Percentiles rank a stretch among this genome's conserved stretches.
These are phyloP conservation scores for Microascus cirrosus DNA, from an alignment of 2,329 filamentous ascomycete genomes.

Conservation along the genomic window DNA sequence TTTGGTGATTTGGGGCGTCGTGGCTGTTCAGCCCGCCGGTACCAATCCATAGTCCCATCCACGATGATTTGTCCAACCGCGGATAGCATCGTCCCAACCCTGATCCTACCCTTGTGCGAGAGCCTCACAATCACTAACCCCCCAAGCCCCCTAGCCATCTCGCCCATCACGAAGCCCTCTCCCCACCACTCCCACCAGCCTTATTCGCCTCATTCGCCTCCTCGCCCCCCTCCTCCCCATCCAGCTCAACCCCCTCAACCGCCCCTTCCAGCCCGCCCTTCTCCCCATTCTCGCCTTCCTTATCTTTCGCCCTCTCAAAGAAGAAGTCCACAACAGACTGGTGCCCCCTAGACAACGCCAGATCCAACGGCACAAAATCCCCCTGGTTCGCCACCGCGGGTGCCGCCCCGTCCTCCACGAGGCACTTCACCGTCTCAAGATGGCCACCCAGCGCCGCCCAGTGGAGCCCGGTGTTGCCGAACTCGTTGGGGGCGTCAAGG, in stretches of 20 bases:
- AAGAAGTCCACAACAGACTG: conserved; percentile 53
- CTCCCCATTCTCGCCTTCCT: conserved; percentile 27
- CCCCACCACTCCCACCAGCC: not conserved
- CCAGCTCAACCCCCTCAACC: conserved; percentile 25
- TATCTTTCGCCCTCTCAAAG: conserved; percentile 29
- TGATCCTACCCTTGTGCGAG: not conserved
- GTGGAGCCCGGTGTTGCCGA: conserved; percentile 85
- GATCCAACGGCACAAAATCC: conserved; percentile 69
- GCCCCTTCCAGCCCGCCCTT: conserved; percentile 11
- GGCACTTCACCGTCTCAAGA: conserved; percentile 63
- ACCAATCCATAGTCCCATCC: not conserved
- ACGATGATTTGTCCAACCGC: too few species aligned
- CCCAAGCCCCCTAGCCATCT: not conserved
- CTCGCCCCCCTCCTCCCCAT: conserved; percentile 24
- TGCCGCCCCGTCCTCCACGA: conserved; percentile 65
- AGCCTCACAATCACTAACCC: not conserved
- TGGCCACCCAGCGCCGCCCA: conserved; percentile 91
- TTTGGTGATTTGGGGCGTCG: not conserved
- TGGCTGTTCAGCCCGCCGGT: not conserved
- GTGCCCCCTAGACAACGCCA: conserved; percentile 62
- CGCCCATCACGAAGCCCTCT: not conserved
- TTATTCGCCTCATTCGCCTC: conserved; percentile 16
- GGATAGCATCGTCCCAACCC: not conserved
- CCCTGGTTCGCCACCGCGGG: conserved; percentile 70
- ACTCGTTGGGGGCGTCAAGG: conserved; percentile 61